Evolutionary conservation across 2,329 filamentous ascomycete species (phyloP).

Genomic region (Xylariaceae sp.): DNA sequence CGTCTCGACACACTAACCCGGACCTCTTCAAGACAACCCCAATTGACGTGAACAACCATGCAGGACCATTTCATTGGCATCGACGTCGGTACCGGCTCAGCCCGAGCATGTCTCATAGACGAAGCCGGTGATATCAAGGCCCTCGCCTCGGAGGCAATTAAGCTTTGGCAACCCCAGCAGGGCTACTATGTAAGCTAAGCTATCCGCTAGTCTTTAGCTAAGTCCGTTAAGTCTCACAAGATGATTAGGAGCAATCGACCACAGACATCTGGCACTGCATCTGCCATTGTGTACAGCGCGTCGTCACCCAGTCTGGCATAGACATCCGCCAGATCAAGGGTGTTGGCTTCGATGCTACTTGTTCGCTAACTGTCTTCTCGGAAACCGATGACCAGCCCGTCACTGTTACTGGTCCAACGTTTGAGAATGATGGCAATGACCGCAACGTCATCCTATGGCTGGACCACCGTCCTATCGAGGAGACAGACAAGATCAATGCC

Average conservation of each 20-base stretch:
- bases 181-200: conserved; percentile 76
- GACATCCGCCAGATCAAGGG: conserved; percentile 77
- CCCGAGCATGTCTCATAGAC: conserved; percentile 94
- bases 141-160: conserved; percentile 74
- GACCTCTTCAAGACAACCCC: conserved; percentile 2
- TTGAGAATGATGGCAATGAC: conserved; percentile 78
- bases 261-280: conserved; percentile 96
- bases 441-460: conserved; percentile 98
- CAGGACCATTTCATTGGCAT: conserved; percentile 76
- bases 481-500: conserved; percentile 91
- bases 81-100: conserved; percentile 95
- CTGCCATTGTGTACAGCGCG: conserved; percentile 81
- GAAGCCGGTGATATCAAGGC: conserved; percentile 84
- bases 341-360: conserved; percentile 98
- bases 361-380: conserved; percentile 89
- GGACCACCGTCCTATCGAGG: conserved; percentile 87
- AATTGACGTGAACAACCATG: conserved; percentile 29
- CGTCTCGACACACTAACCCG: conserved; percentile 17
- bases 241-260: conserved; percentile 85
- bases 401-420: conserved; percentile 85
- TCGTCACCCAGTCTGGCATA: conserved; percentile 79
- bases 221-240: conserved; percentile 5
- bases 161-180: conserved; percentile 76
- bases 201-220: no score
- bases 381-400: conserved; percentile 89